Percentiles rank a stretch among this genome's conserved stretches.
Conservation (phyloP, 768 basidiomycete genomes). For the Lactifluus rugatus region DNA sequence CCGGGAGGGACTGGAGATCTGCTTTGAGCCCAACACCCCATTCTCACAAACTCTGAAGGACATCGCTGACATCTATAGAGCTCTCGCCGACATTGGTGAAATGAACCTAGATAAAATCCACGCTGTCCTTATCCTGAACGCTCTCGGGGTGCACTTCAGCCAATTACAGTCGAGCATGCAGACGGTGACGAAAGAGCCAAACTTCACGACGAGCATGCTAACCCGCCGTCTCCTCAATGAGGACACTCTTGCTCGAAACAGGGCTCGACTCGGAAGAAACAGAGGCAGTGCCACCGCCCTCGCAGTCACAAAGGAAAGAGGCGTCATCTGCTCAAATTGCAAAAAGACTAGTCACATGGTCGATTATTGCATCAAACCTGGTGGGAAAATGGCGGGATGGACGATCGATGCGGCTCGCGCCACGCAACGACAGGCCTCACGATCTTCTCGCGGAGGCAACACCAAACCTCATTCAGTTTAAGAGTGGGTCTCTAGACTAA, state of each 20-base stretch:
- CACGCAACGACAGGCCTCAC: too few species aligned
- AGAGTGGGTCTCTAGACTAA: too few species aligned
- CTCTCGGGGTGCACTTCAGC: not conserved
- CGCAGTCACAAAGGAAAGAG: not conserved
- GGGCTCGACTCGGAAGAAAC: too few species aligned
- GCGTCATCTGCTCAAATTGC: not conserved
- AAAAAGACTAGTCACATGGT: not conserved
- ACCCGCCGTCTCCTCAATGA: not conserved
- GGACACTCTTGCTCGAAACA: not conserved
- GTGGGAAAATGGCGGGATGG: not conserved
- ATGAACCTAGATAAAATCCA: not conserved
- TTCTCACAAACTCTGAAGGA: not conserved
- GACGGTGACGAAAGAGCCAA: not conserved
- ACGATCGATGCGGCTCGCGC: too few species aligned
- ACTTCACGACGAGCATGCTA: not conserved
- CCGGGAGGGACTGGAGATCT: not conserved
- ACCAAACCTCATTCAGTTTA: too few species aligned
- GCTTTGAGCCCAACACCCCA: not conserved
- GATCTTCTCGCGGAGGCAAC: too few species aligned
- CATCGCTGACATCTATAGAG: not conserved
- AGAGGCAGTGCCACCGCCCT: not conserved
- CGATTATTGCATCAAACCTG: not conserved
- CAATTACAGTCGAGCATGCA: not conserved
- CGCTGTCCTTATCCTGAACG: not conserved
- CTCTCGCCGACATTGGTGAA: not conserved